phyloP scores from a whole-genome alignment of 169 alveolate species.

The Sarcocystis neurona region DNA sequence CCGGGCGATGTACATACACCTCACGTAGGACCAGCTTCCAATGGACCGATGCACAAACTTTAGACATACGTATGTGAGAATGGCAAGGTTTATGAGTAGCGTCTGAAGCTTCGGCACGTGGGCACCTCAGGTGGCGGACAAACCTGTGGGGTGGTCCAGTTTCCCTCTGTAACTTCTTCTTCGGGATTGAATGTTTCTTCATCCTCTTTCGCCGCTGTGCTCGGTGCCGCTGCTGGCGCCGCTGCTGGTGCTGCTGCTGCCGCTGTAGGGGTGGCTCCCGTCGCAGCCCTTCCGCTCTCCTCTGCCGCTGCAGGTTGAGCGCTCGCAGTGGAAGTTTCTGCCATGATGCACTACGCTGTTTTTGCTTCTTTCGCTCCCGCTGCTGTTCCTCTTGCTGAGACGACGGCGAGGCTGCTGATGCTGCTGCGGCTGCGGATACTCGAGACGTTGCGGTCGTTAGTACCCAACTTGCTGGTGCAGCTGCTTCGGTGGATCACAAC shows the following conservation, averaged over 20 bases:
- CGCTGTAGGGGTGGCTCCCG: no score
- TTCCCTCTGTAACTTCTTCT: constrained; percentile 74
- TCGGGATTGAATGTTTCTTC: constrained; percentile 74
- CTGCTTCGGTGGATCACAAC: no score
- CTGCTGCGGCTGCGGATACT: no score
- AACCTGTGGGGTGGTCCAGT: constrained; percentile 76
- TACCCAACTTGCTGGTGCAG: no score
- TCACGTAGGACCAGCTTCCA: neutral
- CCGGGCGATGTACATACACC: neutral
- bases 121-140: constrained; percentile 5
- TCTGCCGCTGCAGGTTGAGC: no score
- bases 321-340: no score
- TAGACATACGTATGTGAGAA: neutral
- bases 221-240: constrained; percentile 45
- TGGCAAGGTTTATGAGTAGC: neutral
- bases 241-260: constrained; percentile 44
- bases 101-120: neutral
- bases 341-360: no score
- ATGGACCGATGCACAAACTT: neutral
- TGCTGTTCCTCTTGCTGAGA: no score
- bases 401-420: no score
- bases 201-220: constrained; percentile 64
- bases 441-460: no score
- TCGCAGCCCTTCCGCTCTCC: no score
- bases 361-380: no score